A percentile compares a stretch with the other conserved stretches of the same genome.
Evolutionary conservation across 495 filamentous ascomycete genomes (phyloP).

Genomic region (Penicillium roqueforti): DNA sequence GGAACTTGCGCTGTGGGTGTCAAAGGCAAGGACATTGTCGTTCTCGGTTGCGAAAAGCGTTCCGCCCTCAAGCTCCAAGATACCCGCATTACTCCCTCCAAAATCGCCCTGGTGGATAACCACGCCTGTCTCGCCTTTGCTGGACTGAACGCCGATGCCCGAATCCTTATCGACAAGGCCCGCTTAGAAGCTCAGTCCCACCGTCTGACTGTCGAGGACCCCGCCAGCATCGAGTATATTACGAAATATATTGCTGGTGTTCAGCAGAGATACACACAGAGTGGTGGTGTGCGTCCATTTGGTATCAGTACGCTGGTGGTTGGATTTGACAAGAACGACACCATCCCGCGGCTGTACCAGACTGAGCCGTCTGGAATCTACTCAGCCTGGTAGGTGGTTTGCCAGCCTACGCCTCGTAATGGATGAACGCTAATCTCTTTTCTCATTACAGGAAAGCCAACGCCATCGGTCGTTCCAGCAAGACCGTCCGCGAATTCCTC

Average conservation of each 20-base stretch:
- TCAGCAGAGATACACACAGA: constrained; percentile 97
- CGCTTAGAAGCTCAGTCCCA: constrained; percentile 95
- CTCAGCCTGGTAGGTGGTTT: constrained; percentile 76
- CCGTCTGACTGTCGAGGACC: constrained; percentile 96
- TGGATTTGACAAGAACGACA: constrained; percentile 90
- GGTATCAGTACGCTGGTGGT: constrained; percentile 97
- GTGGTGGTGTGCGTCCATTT: constrained; percentile 93
- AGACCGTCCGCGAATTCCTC: constrained; percentile 96
- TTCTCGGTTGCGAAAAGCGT: constrained; percentile 95
- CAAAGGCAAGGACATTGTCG: constrained; percentile 90
- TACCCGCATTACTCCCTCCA: constrained; percentile 96
- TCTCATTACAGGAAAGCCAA: constrained; percentile 82
- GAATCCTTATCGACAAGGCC: constrained; percentile 96
- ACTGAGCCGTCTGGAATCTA: constrained; percentile 98
- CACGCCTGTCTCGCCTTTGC: constrained; percentile 97
- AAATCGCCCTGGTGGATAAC: constrained; percentile 90
- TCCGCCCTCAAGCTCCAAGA: constrained; percentile 99
- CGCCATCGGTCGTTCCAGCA: constrained; percentile 95
- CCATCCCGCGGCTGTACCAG: constrained; percentile 84
- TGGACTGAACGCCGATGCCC: constrained; percentile 93
- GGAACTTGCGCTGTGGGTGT: constrained; percentile 98
- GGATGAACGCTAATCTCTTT: constrained; percentile 11
- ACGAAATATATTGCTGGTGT: constrained; percentile 97
- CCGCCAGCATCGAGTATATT: constrained; percentile 97
- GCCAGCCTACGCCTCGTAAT: not conserved